These are phyloP conservation scores for Hirsutella minnesotensis DNA, from an alignment of 2,329 filamentous ascomycete genomes.

Conservation along the genomic window DNA sequence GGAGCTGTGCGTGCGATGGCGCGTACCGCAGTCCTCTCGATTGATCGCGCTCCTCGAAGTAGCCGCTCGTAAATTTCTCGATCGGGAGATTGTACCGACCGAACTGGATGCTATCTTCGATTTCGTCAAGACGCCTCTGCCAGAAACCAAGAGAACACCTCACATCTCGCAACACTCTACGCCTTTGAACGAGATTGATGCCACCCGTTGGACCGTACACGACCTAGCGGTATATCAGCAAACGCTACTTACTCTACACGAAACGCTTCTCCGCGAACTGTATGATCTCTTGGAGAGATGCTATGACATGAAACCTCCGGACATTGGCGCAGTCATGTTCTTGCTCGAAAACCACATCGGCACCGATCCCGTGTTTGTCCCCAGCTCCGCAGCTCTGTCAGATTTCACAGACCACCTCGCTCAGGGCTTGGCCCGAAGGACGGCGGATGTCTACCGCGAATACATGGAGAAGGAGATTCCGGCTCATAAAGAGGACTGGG, in stretches of 20 bases:
- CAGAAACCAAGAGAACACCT: conserved; percentile 52
- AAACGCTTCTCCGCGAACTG: conserved; percentile 73
- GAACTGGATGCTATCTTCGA: conserved; percentile 77
- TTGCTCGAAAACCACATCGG: conserved; percentile 75
- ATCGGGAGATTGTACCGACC: conserved; percentile 69
- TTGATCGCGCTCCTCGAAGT: conserved; percentile 77
- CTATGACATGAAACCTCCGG: conserved; percentile 78
- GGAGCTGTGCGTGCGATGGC: conserved; percentile 80
- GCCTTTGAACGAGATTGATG: conserved; percentile 43
- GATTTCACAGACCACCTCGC: conserved; percentile 62
- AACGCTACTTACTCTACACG: conserved; percentile 62
- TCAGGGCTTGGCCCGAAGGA: conserved; percentile 62
- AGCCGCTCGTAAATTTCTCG: conserved; percentile 70
- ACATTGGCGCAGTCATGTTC: conserved; percentile 67
- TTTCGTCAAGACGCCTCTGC: conserved; percentile 60
- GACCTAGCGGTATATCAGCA: conserved; percentile 64
- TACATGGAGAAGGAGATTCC: conserved; percentile 74
- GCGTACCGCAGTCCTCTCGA: conserved; percentile 72
- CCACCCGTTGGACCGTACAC: conserved; percentile 53
- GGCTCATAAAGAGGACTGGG: conserved; percentile 69
- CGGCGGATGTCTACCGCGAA: conserved; percentile 66
- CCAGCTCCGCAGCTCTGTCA: conserved; percentile 55
- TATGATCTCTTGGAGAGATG: conserved; percentile 80
- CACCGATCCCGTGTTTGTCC: conserved; percentile 62
- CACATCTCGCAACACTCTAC: conserved; percentile 39